Base-by-base conservation (phyloP, 2,329 filamentous ascomycete species). In the Aspergillus spinulosporus region DNA sequence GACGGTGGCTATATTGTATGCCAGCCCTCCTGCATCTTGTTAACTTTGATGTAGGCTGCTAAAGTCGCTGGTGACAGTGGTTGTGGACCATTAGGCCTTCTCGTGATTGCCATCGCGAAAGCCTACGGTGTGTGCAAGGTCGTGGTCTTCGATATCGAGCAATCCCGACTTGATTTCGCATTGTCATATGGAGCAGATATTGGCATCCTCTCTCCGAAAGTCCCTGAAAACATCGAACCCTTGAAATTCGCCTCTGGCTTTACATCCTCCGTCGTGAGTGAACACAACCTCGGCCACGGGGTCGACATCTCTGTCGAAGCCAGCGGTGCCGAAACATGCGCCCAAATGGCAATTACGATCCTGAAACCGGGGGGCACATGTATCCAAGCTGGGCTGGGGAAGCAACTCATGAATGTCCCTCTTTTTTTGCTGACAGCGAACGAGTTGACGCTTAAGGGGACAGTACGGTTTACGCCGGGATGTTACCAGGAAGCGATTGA, bases 401-500 rank as follows among this genome's bases (percentile, higher is more conserved):
- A 40, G 12, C 47, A 40, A 5, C 26, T 40, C 11, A 49, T 14
- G 7, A 11, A 15, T n/a, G 34, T 49, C 11, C 36, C 47, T 4
- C 47, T 49, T 7, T 49, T 49, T 26, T 14, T 49, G 34, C 36
- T 40, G 4, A 49, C 21, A 5, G 47, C 47, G 21, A 49, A 49
- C 21, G 34, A 49, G 26, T 12, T 49, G 36, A 31, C 11, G n/a
- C 21, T 49, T 12, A 40, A 42, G 12, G 36, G 36, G 26, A 49
- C 36, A 4, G 36, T 42, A 21, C 5, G 36, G 36, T 49, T 49
- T 11, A 49, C 15, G 36, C 47, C 52, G 4, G 49, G 49, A 4
- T 44, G 49, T 28, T 52, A 52, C 28, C 28, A 12, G 2, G 40
- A 44, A 32, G 49, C 49, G 39, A 36, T 44, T 52, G 39, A 52